Conservation (phyloP, 371 early-diverging fungal genomes). For the Apophysomyces trapeziformis region DNA sequence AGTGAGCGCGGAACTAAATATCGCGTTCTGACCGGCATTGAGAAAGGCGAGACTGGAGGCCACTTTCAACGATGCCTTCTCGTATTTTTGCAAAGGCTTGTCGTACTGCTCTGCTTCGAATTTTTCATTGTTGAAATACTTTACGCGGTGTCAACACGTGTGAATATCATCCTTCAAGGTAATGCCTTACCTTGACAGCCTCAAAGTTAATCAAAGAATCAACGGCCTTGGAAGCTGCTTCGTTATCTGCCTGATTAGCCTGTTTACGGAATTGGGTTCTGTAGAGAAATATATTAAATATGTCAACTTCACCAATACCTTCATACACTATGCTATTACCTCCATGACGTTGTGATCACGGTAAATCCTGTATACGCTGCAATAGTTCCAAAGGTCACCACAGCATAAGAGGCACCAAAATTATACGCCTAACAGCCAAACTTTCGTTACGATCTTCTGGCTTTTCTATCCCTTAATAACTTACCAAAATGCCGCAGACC, state of each 20-base stretch:
- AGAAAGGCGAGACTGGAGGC: slow-evolving; percentile 85
- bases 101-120: slow-evolving; percentile 89
- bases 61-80: slow-evolving; percentile 88
- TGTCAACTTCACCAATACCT: no score
- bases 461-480: background rate
- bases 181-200: slow-evolving; percentile 77
- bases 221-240: slow-evolving; percentile 88
- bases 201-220: slow-evolving; percentile 96
- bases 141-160: background rate
- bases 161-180: background rate
- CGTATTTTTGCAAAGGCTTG: slow-evolving; percentile 83
- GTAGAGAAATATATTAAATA: slow-evolving; percentile 11
- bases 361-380: slow-evolving; percentile 89
- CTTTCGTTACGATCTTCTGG: background rate
- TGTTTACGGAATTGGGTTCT: slow-evolving; percentile 84
- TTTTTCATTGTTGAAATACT: slow-evolving; percentile 90
- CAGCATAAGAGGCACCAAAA: slow-evolving; percentile 85
- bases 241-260: slow-evolving; percentile 94
- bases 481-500: slow-evolving; percentile 90
- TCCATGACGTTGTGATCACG: slow-evolving; percentile 82
- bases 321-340: slow-evolving; percentile 31
- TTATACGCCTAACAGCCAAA: slow-evolving; percentile 63
- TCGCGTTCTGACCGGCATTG: slow-evolving; percentile 93
- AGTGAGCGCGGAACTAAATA: slow-evolving; percentile 89
- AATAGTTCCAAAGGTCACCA: slow-evolving; percentile 87